A percentile compares a stretch with the other conserved stretches of the same genome.
These are phyloP conservation scores for Rhytidhysteron rufulum DNA, from an alignment of 2,329 filamentous ascomycete genomes.

Conservation along the genomic window DNA sequence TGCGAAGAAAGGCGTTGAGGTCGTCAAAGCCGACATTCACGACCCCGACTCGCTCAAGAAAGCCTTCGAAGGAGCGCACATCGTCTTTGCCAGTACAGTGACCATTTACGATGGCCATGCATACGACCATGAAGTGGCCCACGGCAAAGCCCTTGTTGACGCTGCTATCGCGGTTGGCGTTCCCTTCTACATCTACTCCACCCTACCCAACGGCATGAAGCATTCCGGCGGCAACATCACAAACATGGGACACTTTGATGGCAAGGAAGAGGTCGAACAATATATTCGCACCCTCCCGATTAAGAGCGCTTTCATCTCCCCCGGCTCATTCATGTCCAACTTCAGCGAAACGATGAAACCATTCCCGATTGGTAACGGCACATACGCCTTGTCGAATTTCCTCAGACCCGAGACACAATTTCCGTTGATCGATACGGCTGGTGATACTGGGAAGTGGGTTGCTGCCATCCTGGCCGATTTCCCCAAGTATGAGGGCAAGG, in stretches of 20 bases:
- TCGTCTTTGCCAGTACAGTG: conserved; percentile 49
- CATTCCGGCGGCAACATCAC: conserved; percentile 32
- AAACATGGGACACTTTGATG: conserved; percentile 39
- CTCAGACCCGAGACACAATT: conserved; percentile 19
- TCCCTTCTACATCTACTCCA: conserved; percentile 41
- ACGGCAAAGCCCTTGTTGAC: conserved; percentile 38
- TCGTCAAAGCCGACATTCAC: conserved; percentile 41
- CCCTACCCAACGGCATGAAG: conserved; percentile 28
- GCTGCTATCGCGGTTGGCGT: conserved; percentile 33
- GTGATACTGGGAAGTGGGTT: conserved; percentile 39
- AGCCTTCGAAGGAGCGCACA: conserved; percentile 45
- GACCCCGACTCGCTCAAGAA: conserved; percentile 36
- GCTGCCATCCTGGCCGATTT: conserved; percentile 36
- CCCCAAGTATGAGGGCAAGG: conserved; percentile 36
- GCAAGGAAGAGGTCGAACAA: conserved; percentile 42
- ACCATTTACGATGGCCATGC: conserved; percentile 18
- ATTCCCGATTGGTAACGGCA: conserved; percentile 21
- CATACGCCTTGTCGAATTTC: conserved; percentile 7
- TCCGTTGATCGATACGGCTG: conserved; percentile 38
- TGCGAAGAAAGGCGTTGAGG: conserved; percentile 25
- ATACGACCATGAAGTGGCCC: conserved; percentile 14
- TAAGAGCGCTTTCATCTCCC: conserved; percentile 13
- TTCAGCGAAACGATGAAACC: conserved; percentile 24
- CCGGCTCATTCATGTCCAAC: conserved; percentile 12
- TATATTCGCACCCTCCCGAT: conserved; percentile 46